Evolutionary conservation across 306 rosid species (phyloP), one percentile per base, ranked within the genome.

Genomic region (Cicer yamashitae): DNA sequence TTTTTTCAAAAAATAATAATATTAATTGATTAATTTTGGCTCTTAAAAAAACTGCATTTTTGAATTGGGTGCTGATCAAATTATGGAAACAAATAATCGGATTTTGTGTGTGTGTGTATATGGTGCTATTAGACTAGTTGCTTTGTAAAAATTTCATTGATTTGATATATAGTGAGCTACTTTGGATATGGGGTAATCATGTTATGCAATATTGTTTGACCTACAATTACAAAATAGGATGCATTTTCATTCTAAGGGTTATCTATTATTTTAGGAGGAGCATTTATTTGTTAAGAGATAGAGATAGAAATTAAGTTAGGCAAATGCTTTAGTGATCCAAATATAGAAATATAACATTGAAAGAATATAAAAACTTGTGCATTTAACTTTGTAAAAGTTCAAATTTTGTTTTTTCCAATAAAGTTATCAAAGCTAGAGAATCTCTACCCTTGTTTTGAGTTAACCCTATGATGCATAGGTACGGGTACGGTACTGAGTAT

Each of bases 231-330:
- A 12, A 44, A 71, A 30, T 59, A 15, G 50, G 3, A 64, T 63
- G 52, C 54, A 8, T 73, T 79, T 79, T 25, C 2, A 47, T 45
- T 65, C 11, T 13, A 56, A 73, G 7, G 62, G 2, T 17, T 17
- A 6, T 54, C n/a, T 12, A 9, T 73, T 10, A 65, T 34, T 65
- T 64, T 64, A n/a, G n/a, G n/a, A 12, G 60, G 18, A 18, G 38
- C 69, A 47, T 71, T 25, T 25, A 25, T 25, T 25, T 3, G 34
- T 25, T 25, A 25, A 25, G 34, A 25, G 34, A 25, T 0, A 25
- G 3, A 25, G 34, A 25, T 2, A 25, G 4, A 25, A 0, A 25
- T 22, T 22, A 25, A 25, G 34, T 25, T 25, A 25, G 34, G 4
- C 4, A 25, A 25, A 25, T 25, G 34, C 34, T 25, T 25, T 25